Conservation (phyloP, 208 protist genomes). For the Wallacemonas collosoma region DNA sequence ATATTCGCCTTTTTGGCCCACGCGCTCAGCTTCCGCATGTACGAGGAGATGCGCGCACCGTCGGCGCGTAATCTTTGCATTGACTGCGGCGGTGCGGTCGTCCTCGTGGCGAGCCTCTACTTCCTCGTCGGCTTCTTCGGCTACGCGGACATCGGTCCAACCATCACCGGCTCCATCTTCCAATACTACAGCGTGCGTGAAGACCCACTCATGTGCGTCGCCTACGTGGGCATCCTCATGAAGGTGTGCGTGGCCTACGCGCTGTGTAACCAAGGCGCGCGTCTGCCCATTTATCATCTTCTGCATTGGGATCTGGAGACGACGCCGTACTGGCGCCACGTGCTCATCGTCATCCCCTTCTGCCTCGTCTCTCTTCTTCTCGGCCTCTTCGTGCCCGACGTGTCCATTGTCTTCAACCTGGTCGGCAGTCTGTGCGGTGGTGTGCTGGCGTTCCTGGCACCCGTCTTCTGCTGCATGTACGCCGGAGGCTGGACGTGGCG, state of each 20-base stretch:
- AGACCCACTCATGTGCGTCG: constrained; percentile 47
- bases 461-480: constrained; percentile 62
- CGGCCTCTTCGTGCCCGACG: constrained; percentile 63
- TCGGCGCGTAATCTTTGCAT: constrained; percentile 16
- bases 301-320: constrained; percentile 31
- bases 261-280: constrained; percentile 38
- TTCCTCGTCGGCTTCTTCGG: constrained; percentile 64
- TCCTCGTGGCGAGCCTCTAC: constrained; percentile 49
- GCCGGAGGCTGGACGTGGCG: constrained; percentile 41
- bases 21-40: constrained; percentile 42
- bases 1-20: constrained; percentile 62
- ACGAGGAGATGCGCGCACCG: constrained; percentile 35
- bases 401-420: constrained; percentile 71
- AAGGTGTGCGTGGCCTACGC: constrained; percentile 62
- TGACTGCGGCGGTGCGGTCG: constrained; percentile 34
- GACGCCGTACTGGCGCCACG: constrained; percentile 36
- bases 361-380: constrained; percentile 36
- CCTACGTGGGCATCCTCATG: constrained; percentile 51
- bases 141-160: constrained; percentile 52
- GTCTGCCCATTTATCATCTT: constrained; percentile 45
- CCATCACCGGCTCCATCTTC: constrained; percentile 38
- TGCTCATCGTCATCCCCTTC: constrained; percentile 31
- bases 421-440: constrained; percentile 61
- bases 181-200: constrained; percentile 30
- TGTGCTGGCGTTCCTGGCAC: constrained; percentile 63